These are phyloP conservation scores for Tolypocladium ophioglossoides DNA, from an alignment of 2,329 filamentous ascomycete genomes.

Conservation along the genomic window DNA sequence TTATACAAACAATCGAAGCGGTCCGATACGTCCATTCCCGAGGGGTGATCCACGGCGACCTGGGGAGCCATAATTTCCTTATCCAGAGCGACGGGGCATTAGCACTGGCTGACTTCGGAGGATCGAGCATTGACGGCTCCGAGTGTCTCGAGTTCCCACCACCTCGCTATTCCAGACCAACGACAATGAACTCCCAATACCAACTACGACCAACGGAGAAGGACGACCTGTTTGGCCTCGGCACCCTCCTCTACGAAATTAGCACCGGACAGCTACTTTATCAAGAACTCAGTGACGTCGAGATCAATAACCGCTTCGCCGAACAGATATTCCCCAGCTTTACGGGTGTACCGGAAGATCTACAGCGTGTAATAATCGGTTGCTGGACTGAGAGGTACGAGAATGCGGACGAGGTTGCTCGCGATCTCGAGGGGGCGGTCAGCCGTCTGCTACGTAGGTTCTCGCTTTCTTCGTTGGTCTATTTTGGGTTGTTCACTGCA, in stretches of 20 bases:
- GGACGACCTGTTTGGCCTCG: neutral
- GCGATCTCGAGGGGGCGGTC: neutral
- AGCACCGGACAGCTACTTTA: neutral
- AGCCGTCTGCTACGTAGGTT: too few species aligned
- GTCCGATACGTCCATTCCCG: neutral
- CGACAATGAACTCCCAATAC: neutral
- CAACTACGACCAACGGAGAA: neutral
- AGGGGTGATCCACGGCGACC: neutral
- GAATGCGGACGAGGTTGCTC: neutral
- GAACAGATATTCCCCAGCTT: neutral
- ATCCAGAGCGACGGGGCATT: neutral
- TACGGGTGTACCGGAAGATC: neutral
- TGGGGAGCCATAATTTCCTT: neutral
- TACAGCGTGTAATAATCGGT: neutral
- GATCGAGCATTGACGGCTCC: neutral
- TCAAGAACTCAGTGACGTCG: neutral
- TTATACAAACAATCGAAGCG: neutral
- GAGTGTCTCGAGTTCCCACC: neutral
- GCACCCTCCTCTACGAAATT: neutral
- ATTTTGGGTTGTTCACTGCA: too few species aligned
- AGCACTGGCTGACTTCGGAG: neutral
- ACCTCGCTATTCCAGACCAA: neutral
- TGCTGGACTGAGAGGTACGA: neutral
- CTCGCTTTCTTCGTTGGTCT: too few species aligned
- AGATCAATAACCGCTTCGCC: neutral